Conservation (phyloP, 306 rosid species). For the Argentina anserina region DNA sequence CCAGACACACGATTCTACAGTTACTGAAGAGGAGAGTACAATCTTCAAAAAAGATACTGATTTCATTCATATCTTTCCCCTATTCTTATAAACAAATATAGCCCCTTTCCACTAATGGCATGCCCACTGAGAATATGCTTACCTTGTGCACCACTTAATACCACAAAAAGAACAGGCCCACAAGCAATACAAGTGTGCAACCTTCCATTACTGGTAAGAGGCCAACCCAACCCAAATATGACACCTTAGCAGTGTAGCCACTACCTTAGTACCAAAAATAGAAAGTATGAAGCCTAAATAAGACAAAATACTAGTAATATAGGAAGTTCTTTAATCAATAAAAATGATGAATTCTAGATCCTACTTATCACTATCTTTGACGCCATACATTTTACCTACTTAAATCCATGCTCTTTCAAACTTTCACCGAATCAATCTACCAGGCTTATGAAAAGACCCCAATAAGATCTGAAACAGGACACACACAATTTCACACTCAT, state of each 20-base stretch:
- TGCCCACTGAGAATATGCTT: not conserved
- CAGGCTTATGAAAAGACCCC: not conserved
- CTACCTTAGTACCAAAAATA: constrained; percentile 24
- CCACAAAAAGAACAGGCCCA: not conserved
- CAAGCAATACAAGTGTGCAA: not conserved
- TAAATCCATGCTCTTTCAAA: not conserved
- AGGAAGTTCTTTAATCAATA: not conserved
- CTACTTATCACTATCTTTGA: not conserved
- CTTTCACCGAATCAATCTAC: not conserved
- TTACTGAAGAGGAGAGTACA: not conserved
- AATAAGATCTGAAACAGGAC: not conserved
- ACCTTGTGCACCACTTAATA: not conserved
- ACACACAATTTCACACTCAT: not conserved
- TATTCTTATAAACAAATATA: not conserved
- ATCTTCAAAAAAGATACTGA: not conserved
- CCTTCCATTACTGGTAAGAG: not conserved
- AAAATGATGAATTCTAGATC: not conserved
- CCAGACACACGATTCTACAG: not conserved
- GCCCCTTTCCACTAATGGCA: constrained; percentile 37
- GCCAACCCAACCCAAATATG: constrained; percentile 18
- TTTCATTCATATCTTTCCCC: not conserved
- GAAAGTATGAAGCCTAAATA: constrained; percentile 31
- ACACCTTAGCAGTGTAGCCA: not conserved
- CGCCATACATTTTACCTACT: not conserved
- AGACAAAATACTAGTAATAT: too few relatives aligned